Conservation (phyloP, 441 rosid genomes). For the Euphorbia celastroides region DNA sequence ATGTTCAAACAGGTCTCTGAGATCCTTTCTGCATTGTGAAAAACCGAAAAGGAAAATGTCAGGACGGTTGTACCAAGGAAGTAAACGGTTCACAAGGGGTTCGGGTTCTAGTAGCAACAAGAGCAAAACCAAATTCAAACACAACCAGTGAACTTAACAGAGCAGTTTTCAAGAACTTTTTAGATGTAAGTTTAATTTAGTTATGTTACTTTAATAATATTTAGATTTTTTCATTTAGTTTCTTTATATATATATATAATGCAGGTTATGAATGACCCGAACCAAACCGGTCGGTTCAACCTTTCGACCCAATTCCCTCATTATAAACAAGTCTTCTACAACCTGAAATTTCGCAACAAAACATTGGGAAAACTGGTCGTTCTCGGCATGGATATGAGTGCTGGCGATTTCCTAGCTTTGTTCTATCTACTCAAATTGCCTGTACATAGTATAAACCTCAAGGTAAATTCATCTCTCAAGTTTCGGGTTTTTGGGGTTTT, state of each 20-base stretch:
- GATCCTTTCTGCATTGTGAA: conserved; percentile 58
- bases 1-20: conserved; percentile 60
- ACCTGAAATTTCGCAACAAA: conserved; percentile 40
- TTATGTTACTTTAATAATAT: not conserved
- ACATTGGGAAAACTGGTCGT: conserved; percentile 63
- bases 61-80: conserved; percentile 92
- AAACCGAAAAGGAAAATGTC: conserved; percentile 42
- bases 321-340: conserved; percentile 46
- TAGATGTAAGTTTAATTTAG: conserved; percentile 52
- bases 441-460: conserved; percentile 57
- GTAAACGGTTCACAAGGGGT: conserved; percentile 50
- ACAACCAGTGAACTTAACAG: conserved; percentile 40
- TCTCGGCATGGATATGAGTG: conserved; percentile 95
- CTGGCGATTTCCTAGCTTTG: conserved; percentile 84
- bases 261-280: conserved; percentile 63
- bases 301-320: conserved; percentile 62
- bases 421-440: conserved; percentile 84
- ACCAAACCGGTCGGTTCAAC: conserved; percentile 61
- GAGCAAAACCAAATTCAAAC: conserved; percentile 55
- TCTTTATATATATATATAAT: conserved; percentile 5
- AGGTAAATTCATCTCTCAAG: conserved; percentile 31
- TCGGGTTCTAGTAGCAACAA: conserved; percentile 71
- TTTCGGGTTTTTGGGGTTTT: not conserved
- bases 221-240: not conserved
- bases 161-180: conserved; percentile 61